Percentiles rank a stretch among this genome's conserved stretches.
Conservation (phyloP, 192 early-diverging fungal genomes). For the Dispira parvispora region DNA sequence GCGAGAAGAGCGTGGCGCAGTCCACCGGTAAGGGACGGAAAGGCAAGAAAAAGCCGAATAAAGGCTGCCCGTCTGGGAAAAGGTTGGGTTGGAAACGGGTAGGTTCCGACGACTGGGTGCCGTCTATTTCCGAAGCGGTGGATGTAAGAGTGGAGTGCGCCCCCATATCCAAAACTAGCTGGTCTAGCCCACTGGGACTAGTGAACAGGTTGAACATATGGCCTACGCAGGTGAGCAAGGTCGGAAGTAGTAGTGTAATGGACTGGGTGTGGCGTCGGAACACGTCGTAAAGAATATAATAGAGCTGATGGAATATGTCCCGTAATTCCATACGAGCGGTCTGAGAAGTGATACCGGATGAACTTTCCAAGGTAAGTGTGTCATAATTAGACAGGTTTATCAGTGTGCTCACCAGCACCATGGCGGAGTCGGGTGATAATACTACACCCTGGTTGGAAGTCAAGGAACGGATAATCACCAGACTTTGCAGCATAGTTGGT, state of each 20-base stretch:
- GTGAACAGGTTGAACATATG: not conserved
- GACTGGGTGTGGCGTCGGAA: not conserved
- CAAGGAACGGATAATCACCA: too few species aligned
- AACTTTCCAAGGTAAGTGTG: too few species aligned
- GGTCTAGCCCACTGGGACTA: not conserved
- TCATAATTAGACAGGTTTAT: too few species aligned
- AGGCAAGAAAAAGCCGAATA: not conserved
- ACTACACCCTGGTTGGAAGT: too few species aligned
- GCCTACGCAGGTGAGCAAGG: not conserved
- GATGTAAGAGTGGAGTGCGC: not conserved
- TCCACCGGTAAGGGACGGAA: not conserved
- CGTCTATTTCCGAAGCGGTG: not conserved
- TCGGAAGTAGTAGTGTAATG: not conserved
- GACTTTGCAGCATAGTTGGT: too few species aligned
- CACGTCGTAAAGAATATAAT: constrained; percentile 1
- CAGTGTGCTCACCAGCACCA: too few species aligned
- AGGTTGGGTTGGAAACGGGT: not conserved
- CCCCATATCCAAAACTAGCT: not conserved
- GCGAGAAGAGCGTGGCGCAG: not conserved
- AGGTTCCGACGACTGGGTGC: not conserved
- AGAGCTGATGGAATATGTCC: not conserved
- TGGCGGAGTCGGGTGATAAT: too few species aligned
- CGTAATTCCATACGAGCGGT: too few species aligned
- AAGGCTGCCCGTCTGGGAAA: not conserved
- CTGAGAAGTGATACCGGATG: too few species aligned